Base-by-base conservation (phyloP, 1,139 yeast species). In the Saccharomyces pastorianus region DNA sequence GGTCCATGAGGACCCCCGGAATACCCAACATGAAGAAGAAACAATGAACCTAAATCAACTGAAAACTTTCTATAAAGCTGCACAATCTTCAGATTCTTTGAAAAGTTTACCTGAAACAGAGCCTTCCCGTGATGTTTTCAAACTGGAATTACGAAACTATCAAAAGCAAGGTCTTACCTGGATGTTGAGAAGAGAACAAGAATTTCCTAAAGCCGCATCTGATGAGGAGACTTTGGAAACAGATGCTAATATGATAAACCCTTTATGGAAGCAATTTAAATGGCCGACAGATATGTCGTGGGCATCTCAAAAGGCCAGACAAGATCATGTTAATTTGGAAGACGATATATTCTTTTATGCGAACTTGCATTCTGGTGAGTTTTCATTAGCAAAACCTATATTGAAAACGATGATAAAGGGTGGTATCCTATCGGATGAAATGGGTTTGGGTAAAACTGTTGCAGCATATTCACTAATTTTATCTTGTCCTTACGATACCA, bases 361-460 rank as follows among this genome's bases (percentile, higher is more conserved):
- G 20, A 93, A 91, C 64, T 72, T 89, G 58, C 87, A 86, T 67
- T 83, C 86, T 55, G 97, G 97, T 2, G 93, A 87, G 58, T 77
- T 93, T 55, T 83, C 95, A 0, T 64, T 81, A 20, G 78, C 78
- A 20, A 82, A 79, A 59, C 98, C 98, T 1, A 59, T 81, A 5
- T 70, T 85, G 6, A 80, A 78, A 57, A 75, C 84, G 0, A 70
- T 79, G 34, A 76, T 83, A 44, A 73, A 73, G 57, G 98, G 99
- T 26, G 99, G 99, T 0, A 88, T 91, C 14, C 73, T 91, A n/a
- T 96, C 97, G 0, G 98, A 91, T 70, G 98, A 91, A 68, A 91
- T 91, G 98, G 98, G 98, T 0, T 75, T 91, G 6, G 98, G 98
- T 48, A 91, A 91, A 66, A 91, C 98, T 0, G 87, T 91, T 23